Base-by-base conservation (phyloP, 495 filamentous ascomycete genomes). In the Penicillium paxilli region DNA sequence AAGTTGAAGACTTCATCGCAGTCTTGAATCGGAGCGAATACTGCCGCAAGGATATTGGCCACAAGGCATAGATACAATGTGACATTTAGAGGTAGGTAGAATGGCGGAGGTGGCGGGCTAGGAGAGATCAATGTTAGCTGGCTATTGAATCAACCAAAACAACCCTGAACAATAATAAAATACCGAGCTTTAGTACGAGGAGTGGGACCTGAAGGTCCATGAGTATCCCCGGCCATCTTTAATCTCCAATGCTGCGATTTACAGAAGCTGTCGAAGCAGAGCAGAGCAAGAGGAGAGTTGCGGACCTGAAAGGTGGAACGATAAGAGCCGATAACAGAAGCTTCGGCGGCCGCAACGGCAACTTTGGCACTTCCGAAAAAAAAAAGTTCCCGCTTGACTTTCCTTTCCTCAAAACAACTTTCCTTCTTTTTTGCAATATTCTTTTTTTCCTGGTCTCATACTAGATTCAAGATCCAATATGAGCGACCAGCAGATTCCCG, bases 1-100 rank as follows among this genome's bases (percentile, higher is more conserved):
- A 95, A 99, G 64, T 99, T 99, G 79, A 96, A 99, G 4, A 93
- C 91, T 74, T 99, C 95, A 66, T 99, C 95, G 65, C 95, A 99
- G 70, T 99, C 95, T 63, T 96, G 93, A 60, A 99, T 97, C 0
- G 95, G 96, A 0, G 90, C 83, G 62, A 84, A 92, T 17, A 86
- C 61, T n/a, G 93, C 93, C 20, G 93, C 87, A 24, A 93, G 60
- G 19, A 84, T 49, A 64, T 94, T 90, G 47, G 86, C 83, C 40
- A 75, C 69, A 28, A 95, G 74, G 54, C 92, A 92, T 51, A 89
- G 63, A 60, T 90, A 91, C 67, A 96, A 90, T 2, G 87, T 84
- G 32, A 81, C 75, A 54, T 91, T 87, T 37, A 89, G 83, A 48
- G 87, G 79, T 46, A 93, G 78, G 55, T 80, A 80, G 67, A 87